These are phyloP conservation scores for Pseudogymnoascus sp. DNA, from an alignment of 2,329 filamentous ascomycete genomes.

Conservation along the genomic window DNA sequence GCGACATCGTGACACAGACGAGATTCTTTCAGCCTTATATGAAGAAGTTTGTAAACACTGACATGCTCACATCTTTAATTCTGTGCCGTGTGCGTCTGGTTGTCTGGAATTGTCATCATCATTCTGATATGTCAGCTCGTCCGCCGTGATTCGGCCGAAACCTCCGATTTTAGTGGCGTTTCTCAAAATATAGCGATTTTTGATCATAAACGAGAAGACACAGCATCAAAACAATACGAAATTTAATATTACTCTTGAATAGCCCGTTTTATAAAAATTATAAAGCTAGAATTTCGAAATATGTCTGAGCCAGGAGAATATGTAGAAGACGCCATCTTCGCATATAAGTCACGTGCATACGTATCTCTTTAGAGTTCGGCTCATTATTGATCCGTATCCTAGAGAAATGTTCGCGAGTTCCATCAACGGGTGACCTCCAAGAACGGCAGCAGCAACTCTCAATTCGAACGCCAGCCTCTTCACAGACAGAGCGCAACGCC, in stretches of 20 bases:
- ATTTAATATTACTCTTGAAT: neutral
- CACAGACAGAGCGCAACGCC: neutral
- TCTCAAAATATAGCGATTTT: neutral
- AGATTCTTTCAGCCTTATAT: neutral
- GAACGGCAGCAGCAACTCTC: neutral
- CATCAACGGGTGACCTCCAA: slow-evolving; percentile 1
- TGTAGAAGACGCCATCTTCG: neutral
- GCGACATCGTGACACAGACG: neutral
- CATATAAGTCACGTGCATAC: neutral
- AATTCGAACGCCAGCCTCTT: slow-evolving; percentile 4
- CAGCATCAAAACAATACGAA: neutral
- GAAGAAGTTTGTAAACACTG: neutral
- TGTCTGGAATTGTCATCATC: slow-evolving; percentile 8
- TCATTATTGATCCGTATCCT: neutral
- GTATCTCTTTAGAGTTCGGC: neutral
- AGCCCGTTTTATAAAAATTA: neutral
- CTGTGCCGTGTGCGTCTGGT: neutral
- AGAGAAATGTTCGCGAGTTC: slow-evolving; percentile 6
- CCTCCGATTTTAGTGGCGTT: neutral
- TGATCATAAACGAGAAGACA: neutral
- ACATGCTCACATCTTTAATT: neutral
- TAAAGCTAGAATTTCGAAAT: neutral
- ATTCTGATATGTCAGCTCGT: slow-evolving; percentile 1
- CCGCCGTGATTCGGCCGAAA: slow-evolving; percentile 2
- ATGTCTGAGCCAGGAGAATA: neutral